Conservation (phyloP, 495 filamentous ascomycete species). For the Lepidopterella palustris region DNA sequence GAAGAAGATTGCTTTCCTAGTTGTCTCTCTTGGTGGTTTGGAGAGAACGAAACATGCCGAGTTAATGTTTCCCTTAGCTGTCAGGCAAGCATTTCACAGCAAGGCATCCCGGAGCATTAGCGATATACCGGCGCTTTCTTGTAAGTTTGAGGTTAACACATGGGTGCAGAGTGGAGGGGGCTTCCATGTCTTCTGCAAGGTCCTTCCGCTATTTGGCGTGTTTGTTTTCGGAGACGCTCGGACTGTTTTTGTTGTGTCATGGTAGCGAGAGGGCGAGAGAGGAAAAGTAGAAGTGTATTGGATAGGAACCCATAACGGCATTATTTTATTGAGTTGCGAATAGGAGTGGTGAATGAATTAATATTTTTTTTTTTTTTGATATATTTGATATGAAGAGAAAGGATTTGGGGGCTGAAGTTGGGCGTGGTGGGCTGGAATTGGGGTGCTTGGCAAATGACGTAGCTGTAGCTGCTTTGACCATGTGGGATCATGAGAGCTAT, state of each 20-base stretch:
- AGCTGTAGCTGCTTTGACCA: too few relatives aligned
- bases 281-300: background rate
- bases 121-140: too few relatives aligned
- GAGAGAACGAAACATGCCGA: too few relatives aligned
- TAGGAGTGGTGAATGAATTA: background rate
- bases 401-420: background rate
- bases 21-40: background rate
- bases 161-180: background rate
- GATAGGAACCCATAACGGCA: background rate
- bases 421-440: too few relatives aligned
- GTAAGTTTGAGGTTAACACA: background rate
- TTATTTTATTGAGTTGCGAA: background rate
- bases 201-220: conserved; percentile 8
- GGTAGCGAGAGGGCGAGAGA: too few relatives aligned
- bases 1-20: background rate
- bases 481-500: too few relatives aligned
- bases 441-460: too few relatives aligned
- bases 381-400: background rate
- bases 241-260: background rate
- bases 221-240: background rate
- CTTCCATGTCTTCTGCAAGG: conserved; percentile 21
- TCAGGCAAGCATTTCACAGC: too few relatives aligned
- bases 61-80: too few relatives aligned
- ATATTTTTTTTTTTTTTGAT: background rate
- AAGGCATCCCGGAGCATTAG: too few relatives aligned